These are phyloP conservation scores for Lablab purpureus DNA, from an alignment of 306 rosid genomes.

Conservation along the genomic window DNA sequence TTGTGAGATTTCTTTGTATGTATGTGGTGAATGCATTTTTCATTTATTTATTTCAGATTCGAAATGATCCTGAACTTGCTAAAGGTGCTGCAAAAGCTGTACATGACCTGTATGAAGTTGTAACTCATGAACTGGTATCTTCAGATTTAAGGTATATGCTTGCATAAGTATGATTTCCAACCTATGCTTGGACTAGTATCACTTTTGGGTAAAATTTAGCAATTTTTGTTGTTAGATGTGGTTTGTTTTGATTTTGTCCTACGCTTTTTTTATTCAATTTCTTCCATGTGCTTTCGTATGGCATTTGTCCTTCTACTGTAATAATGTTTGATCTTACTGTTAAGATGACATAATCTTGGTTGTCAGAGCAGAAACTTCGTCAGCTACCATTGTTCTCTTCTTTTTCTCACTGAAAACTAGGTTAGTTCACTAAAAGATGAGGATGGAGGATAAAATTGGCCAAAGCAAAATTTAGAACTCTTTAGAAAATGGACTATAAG, in stretches of 20 bases:
- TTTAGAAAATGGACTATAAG: too few relatives aligned
- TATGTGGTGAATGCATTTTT: not conserved
- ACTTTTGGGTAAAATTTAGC: not conserved
- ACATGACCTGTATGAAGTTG: constrained; percentile 78
- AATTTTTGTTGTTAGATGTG: not conserved
- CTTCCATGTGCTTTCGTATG: not conserved
- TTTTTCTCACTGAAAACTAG: not conserved
- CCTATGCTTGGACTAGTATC: not conserved
- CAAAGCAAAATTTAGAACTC: not conserved
- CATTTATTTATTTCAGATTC: constrained; percentile 58
- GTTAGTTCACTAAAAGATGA: not conserved
- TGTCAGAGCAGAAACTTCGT: not conserved
- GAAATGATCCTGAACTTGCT: constrained; percentile 78
- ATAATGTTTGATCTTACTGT: not conserved
- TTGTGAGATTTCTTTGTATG: not conserved
- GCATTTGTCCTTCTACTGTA: not conserved
- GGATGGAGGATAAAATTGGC: not conserved
- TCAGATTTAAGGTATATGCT: constrained; percentile 75
- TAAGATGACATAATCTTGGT: not conserved
- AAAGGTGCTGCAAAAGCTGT: constrained; percentile 91
- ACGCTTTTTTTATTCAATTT: not conserved
- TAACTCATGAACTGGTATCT: constrained; percentile 80
- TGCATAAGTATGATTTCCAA: constrained; percentile 30
- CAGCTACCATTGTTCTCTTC: not conserved
- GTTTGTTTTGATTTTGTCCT: not conserved